Base-by-base conservation (phyloP, 805 yeast genomes). In the Hanseniaspora hatyaiensis region DNA sequence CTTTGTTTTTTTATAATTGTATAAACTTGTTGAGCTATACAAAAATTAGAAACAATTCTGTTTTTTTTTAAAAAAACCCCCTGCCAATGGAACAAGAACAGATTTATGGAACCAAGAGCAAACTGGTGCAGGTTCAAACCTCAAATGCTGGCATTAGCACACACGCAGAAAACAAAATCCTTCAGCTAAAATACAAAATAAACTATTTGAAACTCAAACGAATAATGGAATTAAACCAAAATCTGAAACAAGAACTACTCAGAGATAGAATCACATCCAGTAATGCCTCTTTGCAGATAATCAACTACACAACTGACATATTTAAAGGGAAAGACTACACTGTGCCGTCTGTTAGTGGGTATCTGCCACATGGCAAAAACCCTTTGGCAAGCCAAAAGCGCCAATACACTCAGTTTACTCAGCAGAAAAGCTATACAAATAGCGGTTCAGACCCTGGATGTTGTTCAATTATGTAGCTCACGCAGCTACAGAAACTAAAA, bases 261-360 rank as follows among this genome's bases (percentile, higher is more conserved):
- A 63, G 74, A 46, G 78, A 79, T 11, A 65, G 87, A 51, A 75
- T 78, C 2, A 75, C 78, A 28, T 79, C 82, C 8, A 77, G 84
- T 4, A 73, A 74, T 55, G 81, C 82, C 6, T 73, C 78, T 6
- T 62, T 72, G 31, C 61, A 70, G 46, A 61, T 69, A n/a, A 65
- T 67, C 5, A 60, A 66, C 38, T 65, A 63, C 45, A 60, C 65
- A 2, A 47, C 11, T 26, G 48, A 44, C 16, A 3, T 30, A 5
- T 57, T 64, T 15, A 58, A 56, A 19, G 57, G 59, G 23, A 62
- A 55, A 40, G 72, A 69, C 50, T 68, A 62, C 50, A 53, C 64
- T 1, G 31, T 68, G 4, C 69, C 72, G 1, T 69, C 65, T 34
- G 40, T 68, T 1, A 67, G 71, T 65, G 72, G 72, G 3, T 59